These are phyloP conservation scores for Cyamopsis tetragonoloba DNA, from an alignment of 306 rosid species.

Conservation along the genomic window DNA sequence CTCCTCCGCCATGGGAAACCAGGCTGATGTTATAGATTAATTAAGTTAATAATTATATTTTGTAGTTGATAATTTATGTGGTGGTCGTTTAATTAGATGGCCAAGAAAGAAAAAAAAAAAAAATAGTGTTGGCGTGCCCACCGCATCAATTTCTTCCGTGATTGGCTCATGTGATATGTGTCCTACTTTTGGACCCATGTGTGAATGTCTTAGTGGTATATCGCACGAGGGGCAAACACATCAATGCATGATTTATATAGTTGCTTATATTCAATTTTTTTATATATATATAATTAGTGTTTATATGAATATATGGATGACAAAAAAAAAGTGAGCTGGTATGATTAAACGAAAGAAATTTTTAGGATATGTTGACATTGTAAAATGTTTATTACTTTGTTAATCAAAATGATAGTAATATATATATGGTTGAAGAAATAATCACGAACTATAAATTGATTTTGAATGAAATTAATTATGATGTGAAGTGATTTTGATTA, in stretches of 20 bases:
- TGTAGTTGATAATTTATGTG: conserved; percentile 25
- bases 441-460: no score
- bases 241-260: not conserved
- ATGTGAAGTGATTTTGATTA: no score
- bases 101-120: no score
- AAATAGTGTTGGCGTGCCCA: conserved; percentile 28
- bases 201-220: conserved; percentile 14
- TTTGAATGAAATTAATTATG: no score
- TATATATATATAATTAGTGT: no score
- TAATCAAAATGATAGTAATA: no score
- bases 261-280: not conserved
- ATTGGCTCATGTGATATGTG: conserved; percentile 47
- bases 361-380: no score
- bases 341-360: no score
- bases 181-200: conserved; percentile 4
- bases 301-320: conserved; percentile 17
- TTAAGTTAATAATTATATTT: not conserved
- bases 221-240: conserved; percentile 43
- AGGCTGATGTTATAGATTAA: conserved; percentile 9
- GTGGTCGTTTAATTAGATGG: conserved; percentile 20
- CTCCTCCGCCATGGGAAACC: not conserved
- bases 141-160: conserved; percentile 45
- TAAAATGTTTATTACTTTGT: no score
- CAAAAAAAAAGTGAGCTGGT: no score
- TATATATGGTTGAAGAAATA: no score